These are phyloP conservation scores for Trichomonascus vanleenenianus DNA, from an alignment of 805 yeast species.

Conservation along the genomic window DNA sequence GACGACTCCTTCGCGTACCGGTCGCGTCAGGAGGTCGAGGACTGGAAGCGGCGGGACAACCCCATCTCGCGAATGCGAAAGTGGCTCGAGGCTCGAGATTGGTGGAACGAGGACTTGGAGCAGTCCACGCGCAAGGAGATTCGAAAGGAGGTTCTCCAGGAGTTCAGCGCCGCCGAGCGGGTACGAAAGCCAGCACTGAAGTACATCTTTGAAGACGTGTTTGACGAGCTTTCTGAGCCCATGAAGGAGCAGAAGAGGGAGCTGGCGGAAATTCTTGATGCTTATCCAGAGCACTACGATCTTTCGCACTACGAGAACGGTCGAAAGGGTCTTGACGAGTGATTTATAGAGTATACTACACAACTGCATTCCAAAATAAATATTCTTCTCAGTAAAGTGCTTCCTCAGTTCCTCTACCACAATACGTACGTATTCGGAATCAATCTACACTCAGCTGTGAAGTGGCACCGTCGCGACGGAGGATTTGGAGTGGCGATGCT, in stretches of 20 bases:
- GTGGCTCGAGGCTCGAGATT: conserved; percentile 22
- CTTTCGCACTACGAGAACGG: conserved; percentile 21
- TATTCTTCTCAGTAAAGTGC: too few species aligned
- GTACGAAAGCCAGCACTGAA: conserved; percentile 22
- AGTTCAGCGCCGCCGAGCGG: conserved; percentile 26
- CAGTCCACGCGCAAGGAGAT: conserved; percentile 16
- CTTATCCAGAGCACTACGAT: conserved; percentile 26
- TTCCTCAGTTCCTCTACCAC: too few species aligned
- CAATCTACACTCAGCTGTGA: too few species aligned
- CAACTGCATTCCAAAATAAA: too few species aligned
- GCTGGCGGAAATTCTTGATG: conserved; percentile 21
- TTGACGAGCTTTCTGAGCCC: conserved; percentile 17
- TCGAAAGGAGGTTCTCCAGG: conserved; percentile 21
- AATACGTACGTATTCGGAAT: too few species aligned
- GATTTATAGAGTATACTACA: neutral
- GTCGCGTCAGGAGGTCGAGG: conserved; percentile 26
- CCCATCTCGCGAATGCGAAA: conserved; percentile 28
- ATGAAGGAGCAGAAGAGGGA: conserved; percentile 24
- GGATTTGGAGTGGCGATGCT: too few species aligned
- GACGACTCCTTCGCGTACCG: conserved; percentile 32
- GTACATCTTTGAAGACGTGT: conserved; percentile 23
- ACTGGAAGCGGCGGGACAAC: conserved; percentile 29
- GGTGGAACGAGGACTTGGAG: conserved; percentile 28
- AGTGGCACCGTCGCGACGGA: too few species aligned
- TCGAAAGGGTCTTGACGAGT: conserved; percentile 16